phyloP scores from a whole-genome alignment of 768 basidiomycete species.

The Asterophora parasitica region DNA sequence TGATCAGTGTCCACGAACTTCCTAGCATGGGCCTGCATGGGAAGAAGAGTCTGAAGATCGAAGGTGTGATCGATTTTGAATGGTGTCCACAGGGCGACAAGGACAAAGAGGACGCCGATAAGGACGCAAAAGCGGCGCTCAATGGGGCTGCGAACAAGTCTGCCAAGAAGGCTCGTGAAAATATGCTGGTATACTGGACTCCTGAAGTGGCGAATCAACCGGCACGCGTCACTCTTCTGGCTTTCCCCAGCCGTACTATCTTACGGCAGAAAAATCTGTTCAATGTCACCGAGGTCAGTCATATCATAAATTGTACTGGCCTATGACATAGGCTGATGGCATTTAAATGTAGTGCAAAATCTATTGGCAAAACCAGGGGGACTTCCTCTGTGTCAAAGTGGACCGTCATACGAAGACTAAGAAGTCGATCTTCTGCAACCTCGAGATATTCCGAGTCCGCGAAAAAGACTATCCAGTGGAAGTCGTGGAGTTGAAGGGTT shows the following conservation, averaged over 20 bases:
- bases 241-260: constrained; percentile 78
- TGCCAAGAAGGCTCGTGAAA: constrained; percentile 70
- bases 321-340: constrained; percentile 2
- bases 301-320: not conserved
- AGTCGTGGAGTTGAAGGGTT: constrained; percentile 95
- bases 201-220: constrained; percentile 96
- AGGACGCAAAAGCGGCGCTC: constrained; percentile 33
- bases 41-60: constrained; percentile 96
- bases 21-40: constrained; percentile 92
- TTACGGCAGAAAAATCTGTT: constrained; percentile 95
- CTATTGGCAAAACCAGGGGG: constrained; percentile 97
- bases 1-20: constrained; percentile 95
- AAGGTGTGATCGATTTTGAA: constrained; percentile 96
- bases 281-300: constrained; percentile 89
- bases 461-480: constrained; percentile 98
- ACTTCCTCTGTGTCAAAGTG: constrained; percentile 98
- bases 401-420: constrained; percentile 98
- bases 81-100: constrained; percentile 94
- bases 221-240: constrained; percentile 90
- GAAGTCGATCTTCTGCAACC: constrained; percentile 96
- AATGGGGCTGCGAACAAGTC: constrained; percentile 33
- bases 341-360: constrained; percentile 75
- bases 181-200: constrained; percentile 96
- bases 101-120: constrained; percentile 71
- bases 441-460: constrained; percentile 95